Conservation (phyloP, 2,329 filamentous ascomycete species). For the Talaromyces sp. region DNA sequence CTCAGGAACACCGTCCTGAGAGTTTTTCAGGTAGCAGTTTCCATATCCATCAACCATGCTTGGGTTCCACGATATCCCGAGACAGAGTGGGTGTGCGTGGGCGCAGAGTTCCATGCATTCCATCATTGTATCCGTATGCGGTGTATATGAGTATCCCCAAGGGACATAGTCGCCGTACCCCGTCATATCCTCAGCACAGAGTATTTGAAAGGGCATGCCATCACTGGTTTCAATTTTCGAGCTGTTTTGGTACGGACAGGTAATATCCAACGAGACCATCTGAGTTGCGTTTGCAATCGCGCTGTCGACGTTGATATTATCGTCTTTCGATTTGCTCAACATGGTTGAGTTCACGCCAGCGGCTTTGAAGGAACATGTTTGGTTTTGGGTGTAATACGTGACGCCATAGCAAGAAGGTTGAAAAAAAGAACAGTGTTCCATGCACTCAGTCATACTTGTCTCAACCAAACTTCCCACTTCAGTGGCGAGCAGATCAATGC, state of each 20-base stretch:
- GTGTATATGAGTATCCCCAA: background rate
- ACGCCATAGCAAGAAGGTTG: conserved; percentile 3
- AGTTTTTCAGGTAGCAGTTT: conserved; percentile 6
- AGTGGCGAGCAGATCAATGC: background rate
- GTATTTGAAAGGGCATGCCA: conserved; percentile 1
- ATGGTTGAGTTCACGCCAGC: background rate
- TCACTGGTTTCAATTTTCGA: background rate
- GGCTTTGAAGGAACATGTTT: conserved; percentile 5
- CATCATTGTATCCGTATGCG: conserved; percentile 3
- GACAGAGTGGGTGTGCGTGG: conserved; percentile 1
- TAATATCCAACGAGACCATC: background rate
- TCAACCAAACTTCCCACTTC: background rate
- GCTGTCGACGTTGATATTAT: conserved; percentile 1
- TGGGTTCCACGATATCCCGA: conserved; percentile 1
- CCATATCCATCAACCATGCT: background rate
- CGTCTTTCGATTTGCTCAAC: background rate
- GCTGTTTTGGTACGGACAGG: conserved; percentile 6
- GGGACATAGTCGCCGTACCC: conserved; percentile 4
- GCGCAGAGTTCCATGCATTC: conserved; percentile 5
- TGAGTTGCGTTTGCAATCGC: conserved; percentile 4
- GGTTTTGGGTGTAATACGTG: conserved; percentile 5
- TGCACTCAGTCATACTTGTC: conserved; percentile 1
- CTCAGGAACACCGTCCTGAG: background rate
- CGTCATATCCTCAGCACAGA: background rate
- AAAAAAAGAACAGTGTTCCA: conserved; percentile 1